Percentiles rank a stretch among this genome's conserved stretches.
Evolutionary conservation across 805 yeast genomes (phyloP).

Genomic region (Kregervanrija fluxuum): DNA sequence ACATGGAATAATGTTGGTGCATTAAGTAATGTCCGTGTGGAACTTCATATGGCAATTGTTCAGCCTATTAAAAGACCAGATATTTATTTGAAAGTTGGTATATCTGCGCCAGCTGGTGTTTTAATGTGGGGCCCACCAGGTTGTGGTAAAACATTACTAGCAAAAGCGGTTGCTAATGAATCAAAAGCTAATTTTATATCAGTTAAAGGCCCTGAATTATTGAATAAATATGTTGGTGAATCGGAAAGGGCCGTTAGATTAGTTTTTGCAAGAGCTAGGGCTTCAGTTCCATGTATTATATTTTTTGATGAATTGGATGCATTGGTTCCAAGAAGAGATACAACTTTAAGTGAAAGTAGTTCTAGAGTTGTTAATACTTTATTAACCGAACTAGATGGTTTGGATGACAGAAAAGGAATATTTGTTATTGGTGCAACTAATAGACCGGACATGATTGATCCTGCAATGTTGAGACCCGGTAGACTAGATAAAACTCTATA

Average conservation of each 20-base stretch:
- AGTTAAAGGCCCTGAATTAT: constrained; percentile 92
- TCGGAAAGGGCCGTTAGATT: constrained; percentile 91
- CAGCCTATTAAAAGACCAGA: constrained; percentile 95
- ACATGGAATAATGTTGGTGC: constrained; percentile 97
- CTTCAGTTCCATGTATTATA: constrained; percentile 90
- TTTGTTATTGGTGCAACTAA: constrained; percentile 96
- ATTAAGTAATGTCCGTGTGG: constrained; percentile 68
- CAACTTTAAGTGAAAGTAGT: constrained; percentile 80
- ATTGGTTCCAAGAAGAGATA: constrained; percentile 87
- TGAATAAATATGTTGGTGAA: constrained; percentile 94
- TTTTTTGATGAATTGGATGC: constrained; percentile 97
- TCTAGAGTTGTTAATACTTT: constrained; percentile 92
- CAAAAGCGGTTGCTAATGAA: constrained; percentile 97
- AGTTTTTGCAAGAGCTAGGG: constrained; percentile 86
- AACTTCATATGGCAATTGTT: constrained; percentile 93
- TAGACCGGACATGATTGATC: constrained; percentile 96
- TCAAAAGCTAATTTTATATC: constrained; percentile 94
- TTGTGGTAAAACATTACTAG: constrained; percentile 93
- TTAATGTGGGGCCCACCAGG: constrained; percentile 99
- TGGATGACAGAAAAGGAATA: constrained; percentile 86
- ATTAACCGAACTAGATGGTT: constrained; percentile 90
- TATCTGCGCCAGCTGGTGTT: constrained; percentile 95
- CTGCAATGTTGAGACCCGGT: constrained; percentile 97
- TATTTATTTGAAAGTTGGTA: constrained; percentile 82
- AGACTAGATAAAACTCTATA: constrained; percentile 88